phyloP scores from a whole-genome alignment of 1,284 basidiomycete species.

The Leccinum subfulvum region DNA sequence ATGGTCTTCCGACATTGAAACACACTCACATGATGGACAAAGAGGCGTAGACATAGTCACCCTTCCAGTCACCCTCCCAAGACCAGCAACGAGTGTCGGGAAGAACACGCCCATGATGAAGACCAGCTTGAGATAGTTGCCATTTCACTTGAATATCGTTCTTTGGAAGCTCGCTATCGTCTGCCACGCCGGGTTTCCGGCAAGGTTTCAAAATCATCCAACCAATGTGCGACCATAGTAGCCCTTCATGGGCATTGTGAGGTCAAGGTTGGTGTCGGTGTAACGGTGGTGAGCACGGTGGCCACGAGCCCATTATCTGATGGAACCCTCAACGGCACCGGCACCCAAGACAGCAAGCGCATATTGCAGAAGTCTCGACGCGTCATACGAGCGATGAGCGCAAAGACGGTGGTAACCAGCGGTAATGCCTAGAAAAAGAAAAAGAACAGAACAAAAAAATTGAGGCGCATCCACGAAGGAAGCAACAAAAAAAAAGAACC shows the following conservation, averaged over 20 bases:
- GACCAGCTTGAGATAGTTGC: conserved; percentile 83
- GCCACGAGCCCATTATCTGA: background rate
- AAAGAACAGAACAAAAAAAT: background rate
- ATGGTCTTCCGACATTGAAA: background rate
- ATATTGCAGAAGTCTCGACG: conserved; percentile 78
- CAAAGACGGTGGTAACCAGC: conserved; percentile 91
- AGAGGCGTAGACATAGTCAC: conserved; percentile 87
- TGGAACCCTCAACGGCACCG: conserved; percentile 58
- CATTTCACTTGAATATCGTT: conserved; percentile 72
- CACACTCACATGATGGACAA: conserved; percentile 83
- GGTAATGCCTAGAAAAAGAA: conserved; percentile 49
- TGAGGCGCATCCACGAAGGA: background rate
- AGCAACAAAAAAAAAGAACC: conserved; percentile 41
- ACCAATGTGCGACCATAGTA: conserved; percentile 80
- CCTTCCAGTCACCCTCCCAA: conserved; percentile 79
- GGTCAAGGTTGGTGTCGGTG: conserved; percentile 95
- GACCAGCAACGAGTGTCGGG: conserved; percentile 75
- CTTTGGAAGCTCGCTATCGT: conserved; percentile 80
- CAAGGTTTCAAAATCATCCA: conserved; percentile 95
- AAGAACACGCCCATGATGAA: conserved; percentile 72
- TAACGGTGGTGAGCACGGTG: background rate
- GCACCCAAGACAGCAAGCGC: conserved; percentile 76
- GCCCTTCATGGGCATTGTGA: conserved; percentile 86
- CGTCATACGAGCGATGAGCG: conserved; percentile 91
- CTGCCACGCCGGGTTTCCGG: conserved; percentile 83